phyloP scores from a whole-genome alignment of 2,329 filamentous ascomycete genomes.

The Colletotrichum tanaceti region DNA sequence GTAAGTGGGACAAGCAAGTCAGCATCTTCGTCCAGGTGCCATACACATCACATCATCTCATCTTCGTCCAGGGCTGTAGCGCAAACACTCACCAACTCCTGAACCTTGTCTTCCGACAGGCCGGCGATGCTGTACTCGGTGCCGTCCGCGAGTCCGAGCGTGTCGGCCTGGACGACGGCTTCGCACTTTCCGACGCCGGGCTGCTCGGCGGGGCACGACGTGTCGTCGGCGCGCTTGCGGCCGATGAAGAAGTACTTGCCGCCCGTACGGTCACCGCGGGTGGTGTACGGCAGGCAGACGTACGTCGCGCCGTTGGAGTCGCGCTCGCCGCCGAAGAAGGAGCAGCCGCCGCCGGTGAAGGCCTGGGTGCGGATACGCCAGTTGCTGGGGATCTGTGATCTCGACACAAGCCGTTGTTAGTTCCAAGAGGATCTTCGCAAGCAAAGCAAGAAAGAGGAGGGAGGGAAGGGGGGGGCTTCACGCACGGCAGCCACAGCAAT shows the following conservation, averaged over 20 bases:
- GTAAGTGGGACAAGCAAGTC: not conserved
- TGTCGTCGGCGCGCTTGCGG: conserved; percentile 27
- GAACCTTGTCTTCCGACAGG: conserved; percentile 20
- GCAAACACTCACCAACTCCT: conserved; percentile 20
- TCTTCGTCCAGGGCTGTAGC: not conserved
- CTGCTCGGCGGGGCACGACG: conserved; percentile 30
- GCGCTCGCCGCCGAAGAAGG: not conserved
- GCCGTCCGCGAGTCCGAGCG: conserved; percentile 29
- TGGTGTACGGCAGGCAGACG: conserved; percentile 23
- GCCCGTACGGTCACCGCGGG: conserved; percentile 29
- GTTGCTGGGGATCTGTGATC: conserved; percentile 26
- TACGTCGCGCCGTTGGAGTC: conserved; percentile 5
- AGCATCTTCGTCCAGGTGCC: conserved; percentile 2
- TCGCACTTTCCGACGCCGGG: conserved; percentile 26
- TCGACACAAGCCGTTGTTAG: no score
- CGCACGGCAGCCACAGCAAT: conserved; percentile 24
- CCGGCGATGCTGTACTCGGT: conserved; percentile 26
- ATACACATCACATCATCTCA: not conserved
- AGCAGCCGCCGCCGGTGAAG: conserved; percentile 22
- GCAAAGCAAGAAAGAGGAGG: no score
- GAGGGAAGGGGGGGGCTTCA: no score
- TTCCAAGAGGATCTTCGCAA: no score
- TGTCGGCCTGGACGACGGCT: conserved; percentile 18
- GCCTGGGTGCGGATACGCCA: conserved; percentile 27
- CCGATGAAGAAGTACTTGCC: conserved; percentile 26